A percentile compares a stretch with the other conserved stretches of the same genome.
Conservation (phyloP, 2,329 filamentous ascomycete genomes). For the Stagonosporopsis rhizophila region DNA sequence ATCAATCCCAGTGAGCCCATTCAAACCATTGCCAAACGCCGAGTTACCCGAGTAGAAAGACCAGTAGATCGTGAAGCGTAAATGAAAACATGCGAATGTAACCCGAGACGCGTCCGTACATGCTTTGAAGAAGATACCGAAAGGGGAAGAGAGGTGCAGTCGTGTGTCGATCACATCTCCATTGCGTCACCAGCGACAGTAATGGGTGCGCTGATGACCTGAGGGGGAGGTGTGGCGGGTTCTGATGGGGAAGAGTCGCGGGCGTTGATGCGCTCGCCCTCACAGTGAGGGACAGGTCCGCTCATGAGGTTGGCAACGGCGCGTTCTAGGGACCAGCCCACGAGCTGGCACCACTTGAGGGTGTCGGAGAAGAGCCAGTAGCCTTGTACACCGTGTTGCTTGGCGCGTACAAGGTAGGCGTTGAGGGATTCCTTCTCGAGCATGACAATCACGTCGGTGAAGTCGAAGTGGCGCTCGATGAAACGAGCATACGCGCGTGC, state of each 20-base stretch:
- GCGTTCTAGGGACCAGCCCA: slow-evolving; percentile 50
- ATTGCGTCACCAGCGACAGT: slow-evolving; percentile 41
- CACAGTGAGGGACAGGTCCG: slow-evolving; percentile 45
- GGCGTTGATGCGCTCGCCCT: slow-evolving; percentile 49
- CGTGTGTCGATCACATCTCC: slow-evolving; percentile 40
- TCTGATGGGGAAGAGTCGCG: slow-evolving; percentile 45
- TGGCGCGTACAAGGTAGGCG: slow-evolving; percentile 56
- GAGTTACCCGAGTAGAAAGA: slow-evolving; percentile 35
- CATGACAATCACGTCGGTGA: slow-evolving; percentile 57
- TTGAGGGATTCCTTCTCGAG: slow-evolving; percentile 58
- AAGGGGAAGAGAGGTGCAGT: slow-evolving; percentile 21
- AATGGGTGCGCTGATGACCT: slow-evolving; percentile 27
- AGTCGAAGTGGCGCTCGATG: slow-evolving; percentile 79
- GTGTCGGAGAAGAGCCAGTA: slow-evolving; percentile 59
- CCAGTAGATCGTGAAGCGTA: slow-evolving; percentile 35
- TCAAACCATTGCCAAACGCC: slow-evolving; percentile 45
- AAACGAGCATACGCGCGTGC: slow-evolving; percentile 59
- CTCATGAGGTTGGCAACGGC: slow-evolving; percentile 47
- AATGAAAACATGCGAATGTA: slow-evolving; percentile 31
- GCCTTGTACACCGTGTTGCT: slow-evolving; percentile 53
- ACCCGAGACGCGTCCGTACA: slow-evolving; percentile 34
- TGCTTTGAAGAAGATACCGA: slow-evolving; percentile 23
- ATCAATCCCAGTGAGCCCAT: slow-evolving; percentile 38
- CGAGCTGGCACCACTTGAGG: slow-evolving; percentile 56
- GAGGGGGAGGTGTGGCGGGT: slow-evolving; percentile 33